Percentiles rank a stretch among this genome's conserved stretches.
Conservation (phyloP, 371 early-diverging fungal species). For the Neoconidiobolus thromboides region DNA sequence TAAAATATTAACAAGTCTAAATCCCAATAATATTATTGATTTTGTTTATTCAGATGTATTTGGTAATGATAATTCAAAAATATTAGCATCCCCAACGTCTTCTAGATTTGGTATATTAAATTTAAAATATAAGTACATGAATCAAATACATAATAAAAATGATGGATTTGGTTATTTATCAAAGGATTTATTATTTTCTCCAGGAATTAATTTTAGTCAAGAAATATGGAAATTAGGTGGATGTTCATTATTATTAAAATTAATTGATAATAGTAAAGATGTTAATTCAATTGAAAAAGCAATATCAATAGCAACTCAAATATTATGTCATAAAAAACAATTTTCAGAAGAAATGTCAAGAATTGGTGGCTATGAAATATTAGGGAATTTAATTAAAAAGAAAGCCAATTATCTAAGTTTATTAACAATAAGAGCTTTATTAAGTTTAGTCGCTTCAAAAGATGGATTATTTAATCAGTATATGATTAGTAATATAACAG, state of each 20-base stretch:
- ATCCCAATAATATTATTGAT: background rate
- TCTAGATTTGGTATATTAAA: slow-evolving; percentile 33
- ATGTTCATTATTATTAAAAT: background rate
- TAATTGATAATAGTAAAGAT: slow-evolving; percentile 12
- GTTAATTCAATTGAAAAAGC: slow-evolving; percentile 32
- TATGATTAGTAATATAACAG: slow-evolving; percentile 39
- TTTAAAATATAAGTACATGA: slow-evolving; percentile 24
- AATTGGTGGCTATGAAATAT: slow-evolving; percentile 45
- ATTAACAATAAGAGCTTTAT: slow-evolving; percentile 37
- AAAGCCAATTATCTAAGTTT: slow-evolving; percentile 32
- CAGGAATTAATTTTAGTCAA: background rate
- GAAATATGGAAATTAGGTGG: background rate
- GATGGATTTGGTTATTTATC: background rate
- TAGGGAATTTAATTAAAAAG: slow-evolving; percentile 39
- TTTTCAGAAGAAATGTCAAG: slow-evolving; percentile 57
- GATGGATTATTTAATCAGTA: slow-evolving; percentile 11
- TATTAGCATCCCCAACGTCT: slow-evolving; percentile 45
- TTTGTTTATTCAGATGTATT: background rate
- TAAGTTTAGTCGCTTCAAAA: slow-evolving; percentile 36
- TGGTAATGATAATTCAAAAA: slow-evolving; percentile 13
- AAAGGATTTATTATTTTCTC: background rate
- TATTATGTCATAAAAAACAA: slow-evolving; percentile 44
- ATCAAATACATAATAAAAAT: background rate
- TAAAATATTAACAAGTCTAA: background rate
- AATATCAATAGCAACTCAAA: slow-evolving; percentile 32